Evolutionary conservation across 331 rosid species (phyloP), one percentile per base, ranked within the genome.

Genomic region (Saraca asoca): DNA sequence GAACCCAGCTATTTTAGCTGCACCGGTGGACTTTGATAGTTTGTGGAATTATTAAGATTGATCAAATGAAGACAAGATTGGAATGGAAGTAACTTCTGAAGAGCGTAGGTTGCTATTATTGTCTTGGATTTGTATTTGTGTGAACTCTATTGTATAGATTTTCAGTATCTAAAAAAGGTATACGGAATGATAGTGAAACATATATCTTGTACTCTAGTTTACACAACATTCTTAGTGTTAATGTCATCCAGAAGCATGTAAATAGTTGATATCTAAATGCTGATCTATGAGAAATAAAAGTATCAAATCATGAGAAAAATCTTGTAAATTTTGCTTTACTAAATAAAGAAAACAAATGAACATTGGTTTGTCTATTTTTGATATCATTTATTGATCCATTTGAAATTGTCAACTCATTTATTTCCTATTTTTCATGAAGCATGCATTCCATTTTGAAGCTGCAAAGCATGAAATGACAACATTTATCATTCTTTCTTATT

Each of bases 11-110:
- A 63, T 73, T 58, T 71, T 83, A 12, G 74, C 73, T 78, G 74
- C 75, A 24, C 71, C 78, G 5, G 38, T 52, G 18, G 88, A 75
- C 72, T 66, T 78, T 37, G 80, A 78, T 8, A 50, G 38, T 44
- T 64, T 82, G 60, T 88, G 97, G 95, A 79, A 76, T 66, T 87
- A 78, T 44, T 82, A 76, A 68, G 31, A 24, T 24, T 24, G 38
- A 9, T 64, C 51, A 24, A 14, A 31, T 54, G 9, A 52, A 55
- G 35, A 24, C 13, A 0, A 7, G 8, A 34, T 46, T 35, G 43
- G 35, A 50, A 54, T 16, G 7, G 17, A 18, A 15, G 16, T 7
- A 15, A 15, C 37, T 66, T 20, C 33, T 33, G 58, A 44, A 45
- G 45, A 39, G 64, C 76, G 33, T 64, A 17, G 12, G 7, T 48